Conservation (phyloP, 345 rosid species). For the Nephelium lappaceum region DNA sequence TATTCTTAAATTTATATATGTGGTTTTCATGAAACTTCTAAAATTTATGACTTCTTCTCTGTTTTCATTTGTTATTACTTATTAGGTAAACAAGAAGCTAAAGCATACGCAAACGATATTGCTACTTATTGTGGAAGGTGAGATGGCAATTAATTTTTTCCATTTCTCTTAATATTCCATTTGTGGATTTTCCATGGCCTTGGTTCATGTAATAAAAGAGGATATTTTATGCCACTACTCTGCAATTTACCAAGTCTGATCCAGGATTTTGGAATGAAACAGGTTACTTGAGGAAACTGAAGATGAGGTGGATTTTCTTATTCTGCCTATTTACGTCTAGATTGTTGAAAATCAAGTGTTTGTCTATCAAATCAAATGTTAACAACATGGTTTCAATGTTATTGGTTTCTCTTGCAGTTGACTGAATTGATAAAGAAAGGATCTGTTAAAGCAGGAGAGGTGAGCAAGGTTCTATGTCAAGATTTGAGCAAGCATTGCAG, state of each 20-base stretch:
- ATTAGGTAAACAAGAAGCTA: conserved; percentile 90
- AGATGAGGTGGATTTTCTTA: conserved; percentile 68
- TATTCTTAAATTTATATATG: conserved; percentile 4
- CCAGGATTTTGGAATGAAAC: conserved; percentile 22
- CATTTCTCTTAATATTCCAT: not conserved
- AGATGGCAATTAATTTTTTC: conserved; percentile 26
- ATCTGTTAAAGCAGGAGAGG: conserved; percentile 69
- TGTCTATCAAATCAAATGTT: not conserved
- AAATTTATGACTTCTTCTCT: not conserved
- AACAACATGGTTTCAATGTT: conserved; percentile 1
- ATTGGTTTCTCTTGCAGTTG: conserved; percentile 48
- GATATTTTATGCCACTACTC: not conserved
- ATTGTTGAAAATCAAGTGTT: conserved; percentile 5
- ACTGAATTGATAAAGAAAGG: conserved; percentile 76
- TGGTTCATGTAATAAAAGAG: not conserved
- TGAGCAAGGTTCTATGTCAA: conserved; percentile 72
- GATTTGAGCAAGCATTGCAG: conserved; percentile 78
- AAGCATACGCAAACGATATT: conserved; percentile 78
- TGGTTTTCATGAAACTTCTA: not conserved
- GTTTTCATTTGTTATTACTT: conserved; percentile 19
- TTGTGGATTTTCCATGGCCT: not conserved
- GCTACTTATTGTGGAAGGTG: conserved; percentile 96
- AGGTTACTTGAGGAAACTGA: conserved; percentile 93
- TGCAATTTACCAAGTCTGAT: conserved; percentile 17
- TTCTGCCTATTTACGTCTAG: conserved; percentile 13